phyloP scores from a whole-genome alignment of 202 grass and related monocot genomes.

The Brachypodium distachyon region DNA sequence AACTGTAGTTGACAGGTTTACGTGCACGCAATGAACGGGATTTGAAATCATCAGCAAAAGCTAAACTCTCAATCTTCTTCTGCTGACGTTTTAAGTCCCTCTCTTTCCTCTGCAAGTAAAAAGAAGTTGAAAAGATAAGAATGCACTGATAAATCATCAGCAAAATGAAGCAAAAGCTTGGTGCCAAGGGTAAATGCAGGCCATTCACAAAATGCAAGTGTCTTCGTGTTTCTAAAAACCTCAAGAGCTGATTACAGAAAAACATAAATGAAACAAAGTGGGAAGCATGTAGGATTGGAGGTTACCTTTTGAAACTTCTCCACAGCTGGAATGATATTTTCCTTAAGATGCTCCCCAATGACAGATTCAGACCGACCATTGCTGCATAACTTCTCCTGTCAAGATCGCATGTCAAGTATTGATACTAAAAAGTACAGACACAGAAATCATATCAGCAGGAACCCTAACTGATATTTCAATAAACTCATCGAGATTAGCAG shows the following conservation, averaged over 20 bases:
- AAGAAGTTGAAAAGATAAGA: constrained; percentile 11
- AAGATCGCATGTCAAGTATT: constrained; percentile 9
- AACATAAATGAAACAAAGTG: constrained; percentile 1
- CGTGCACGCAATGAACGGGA: constrained; percentile 43
- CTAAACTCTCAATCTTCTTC: constrained; percentile 48
- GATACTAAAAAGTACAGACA: constrained; percentile 3
- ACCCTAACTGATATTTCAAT: constrained; percentile 65
- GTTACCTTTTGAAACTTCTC: constrained; percentile 71
- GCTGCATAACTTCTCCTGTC: constrained; percentile 66
- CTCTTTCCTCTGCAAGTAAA: constrained; percentile 57
- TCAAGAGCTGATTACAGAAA: neutral
- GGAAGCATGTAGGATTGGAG: neutral
- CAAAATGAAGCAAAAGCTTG: neutral
- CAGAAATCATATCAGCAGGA: neutral
- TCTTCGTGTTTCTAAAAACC: neutral
- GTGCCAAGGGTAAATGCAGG: constrained; percentile 6
- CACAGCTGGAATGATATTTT: constrained; percentile 51
- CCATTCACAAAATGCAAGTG: constrained; percentile 13
- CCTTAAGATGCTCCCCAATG: constrained; percentile 49
- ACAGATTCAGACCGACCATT: constrained; percentile 40
- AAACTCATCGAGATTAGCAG: constrained; percentile 82
- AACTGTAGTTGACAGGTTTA: constrained; percentile 58
- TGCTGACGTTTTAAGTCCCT: constrained; percentile 61
- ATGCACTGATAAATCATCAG: constrained; percentile 1
- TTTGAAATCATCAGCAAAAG: constrained; percentile 33